Conservation (phyloP, 2,329 filamentous ascomycete genomes). For the Diaporthe batatas region DNA sequence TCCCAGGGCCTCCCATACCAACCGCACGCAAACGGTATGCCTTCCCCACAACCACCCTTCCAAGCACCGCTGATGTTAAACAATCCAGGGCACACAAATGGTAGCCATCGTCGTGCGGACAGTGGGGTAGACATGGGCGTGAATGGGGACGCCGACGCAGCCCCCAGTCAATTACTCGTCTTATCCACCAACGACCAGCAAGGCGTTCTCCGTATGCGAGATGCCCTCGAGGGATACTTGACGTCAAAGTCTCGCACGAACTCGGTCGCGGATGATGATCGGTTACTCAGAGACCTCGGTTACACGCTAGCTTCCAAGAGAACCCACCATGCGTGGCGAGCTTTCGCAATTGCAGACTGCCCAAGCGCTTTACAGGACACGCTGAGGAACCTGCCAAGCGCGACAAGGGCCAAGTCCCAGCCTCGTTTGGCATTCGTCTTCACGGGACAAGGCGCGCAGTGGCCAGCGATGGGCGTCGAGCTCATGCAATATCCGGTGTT, state of each 20-base stretch:
- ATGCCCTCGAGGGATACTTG: conserved; percentile 26
- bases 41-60: background rate
- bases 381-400: conserved; percentile 4
- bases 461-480: conserved; percentile 46
- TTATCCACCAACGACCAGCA: conserved; percentile 36
- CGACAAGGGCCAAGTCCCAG: conserved; percentile 27
- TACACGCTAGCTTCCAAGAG: conserved; percentile 34
- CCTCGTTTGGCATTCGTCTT: conserved; percentile 41
- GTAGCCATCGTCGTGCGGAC: conserved; percentile 8
- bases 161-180: conserved; percentile 32
- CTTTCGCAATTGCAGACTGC: conserved; percentile 30
- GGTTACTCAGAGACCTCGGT: conserved; percentile 27
- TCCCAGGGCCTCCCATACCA: background rate
- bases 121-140: conserved; percentile 28
- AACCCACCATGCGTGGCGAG: conserved; percentile 32
- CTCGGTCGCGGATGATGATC: background rate
- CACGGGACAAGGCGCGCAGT: conserved; percentile 45
- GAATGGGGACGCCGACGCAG: background rate
- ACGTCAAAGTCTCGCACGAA: background rate
- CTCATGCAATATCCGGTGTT: conserved; percentile 39
- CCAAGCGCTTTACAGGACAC: background rate
- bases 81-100: background rate
- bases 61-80: background rate
- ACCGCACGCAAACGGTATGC: conserved; percentile 16
- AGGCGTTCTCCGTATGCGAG: conserved; percentile 26